These are phyloP conservation scores for Speleostelium caveatum DNA, from an alignment of 78 protist species.

Conservation along the genomic window DNA sequence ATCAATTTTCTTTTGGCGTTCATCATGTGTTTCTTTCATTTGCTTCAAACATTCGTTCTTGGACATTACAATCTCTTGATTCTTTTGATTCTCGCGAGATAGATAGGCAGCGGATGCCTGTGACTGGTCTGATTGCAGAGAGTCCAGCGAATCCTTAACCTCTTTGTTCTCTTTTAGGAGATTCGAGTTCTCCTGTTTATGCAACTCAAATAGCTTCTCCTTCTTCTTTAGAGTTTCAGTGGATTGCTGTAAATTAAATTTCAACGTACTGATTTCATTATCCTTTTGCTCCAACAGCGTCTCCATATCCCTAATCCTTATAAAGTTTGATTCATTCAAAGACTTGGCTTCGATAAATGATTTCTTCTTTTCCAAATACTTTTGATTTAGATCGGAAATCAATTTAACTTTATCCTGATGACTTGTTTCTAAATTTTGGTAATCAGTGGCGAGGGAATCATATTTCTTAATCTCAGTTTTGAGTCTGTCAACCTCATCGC, in stretches of 20 bases:
- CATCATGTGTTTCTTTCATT: slow-evolving; percentile 16
- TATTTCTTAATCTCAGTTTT: not conserved
- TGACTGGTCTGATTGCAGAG: slow-evolving; percentile 23
- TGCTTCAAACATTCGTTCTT: not conserved
- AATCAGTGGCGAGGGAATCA: slow-evolving; percentile 6
- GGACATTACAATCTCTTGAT: slow-evolving; percentile 1
- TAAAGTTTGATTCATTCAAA: not conserved
- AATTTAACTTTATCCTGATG: slow-evolving; percentile 15
- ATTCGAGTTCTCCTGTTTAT: not conserved
- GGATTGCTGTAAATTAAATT: not conserved
- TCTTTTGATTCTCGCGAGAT: slow-evolving; percentile 4
- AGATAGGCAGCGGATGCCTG: slow-evolving; percentile 17
- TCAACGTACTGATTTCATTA: not conserved
- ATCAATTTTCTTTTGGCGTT: not conserved
- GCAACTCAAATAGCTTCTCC: slow-evolving; percentile 23
- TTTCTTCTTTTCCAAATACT: slow-evolving; percentile 20
- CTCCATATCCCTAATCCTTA: not conserved
- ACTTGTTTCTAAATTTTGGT: not conserved
- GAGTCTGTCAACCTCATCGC: slow-evolving; percentile 6
- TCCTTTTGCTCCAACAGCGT: not conserved
- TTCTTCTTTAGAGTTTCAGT: slow-evolving; percentile 29
- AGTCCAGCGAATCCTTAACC: slow-evolving; percentile 3
- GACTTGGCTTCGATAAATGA: not conserved
- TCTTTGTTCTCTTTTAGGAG: slow-evolving; percentile 4
- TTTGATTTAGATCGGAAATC: not conserved